phyloP scores from a whole-genome alignment of 106 monocot species.

The Gastrodia elata region DNA sequence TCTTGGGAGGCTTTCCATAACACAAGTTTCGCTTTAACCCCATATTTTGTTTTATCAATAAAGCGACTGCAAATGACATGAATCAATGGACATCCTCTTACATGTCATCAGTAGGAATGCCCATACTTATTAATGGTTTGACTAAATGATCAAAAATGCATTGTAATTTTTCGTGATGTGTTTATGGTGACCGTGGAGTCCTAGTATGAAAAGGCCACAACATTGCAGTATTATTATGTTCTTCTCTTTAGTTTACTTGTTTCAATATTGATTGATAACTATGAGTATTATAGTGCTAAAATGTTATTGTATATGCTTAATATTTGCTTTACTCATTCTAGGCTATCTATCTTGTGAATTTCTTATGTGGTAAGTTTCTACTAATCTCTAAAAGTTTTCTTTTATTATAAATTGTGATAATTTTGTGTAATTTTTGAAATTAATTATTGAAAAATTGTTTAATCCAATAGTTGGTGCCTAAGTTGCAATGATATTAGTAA shows the following conservation, averaged over 20 bases:
- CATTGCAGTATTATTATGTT: too few relatives aligned
- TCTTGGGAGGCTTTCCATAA: too few relatives aligned
- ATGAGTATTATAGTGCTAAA: background rate
- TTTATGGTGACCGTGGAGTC: too few relatives aligned
- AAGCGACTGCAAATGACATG: too few relatives aligned
- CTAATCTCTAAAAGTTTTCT: background rate
- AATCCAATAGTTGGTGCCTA: too few relatives aligned
- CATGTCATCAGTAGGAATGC: too few relatives aligned
- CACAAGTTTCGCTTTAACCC: too few relatives aligned
- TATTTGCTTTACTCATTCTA: background rate
- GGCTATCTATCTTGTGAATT: background rate
- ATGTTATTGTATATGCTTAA: background rate
- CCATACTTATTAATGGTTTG: background rate
- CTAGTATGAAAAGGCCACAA: too few relatives aligned
- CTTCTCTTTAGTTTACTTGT: background rate
- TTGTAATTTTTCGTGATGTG: too few relatives aligned
- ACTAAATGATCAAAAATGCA: background rate
- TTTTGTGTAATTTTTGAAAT: background rate
- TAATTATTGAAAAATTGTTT: too few relatives aligned
- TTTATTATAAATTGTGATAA: background rate
- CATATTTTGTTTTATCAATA: too few relatives aligned
- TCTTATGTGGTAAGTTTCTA: background rate
- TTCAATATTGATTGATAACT: conserved; percentile 1
- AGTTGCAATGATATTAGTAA: background rate
- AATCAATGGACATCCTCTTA: too few relatives aligned